Evolutionary conservation across 1,139 yeast genomes (phyloP).

Genomic region (Arxiozyma bovina): DNA sequence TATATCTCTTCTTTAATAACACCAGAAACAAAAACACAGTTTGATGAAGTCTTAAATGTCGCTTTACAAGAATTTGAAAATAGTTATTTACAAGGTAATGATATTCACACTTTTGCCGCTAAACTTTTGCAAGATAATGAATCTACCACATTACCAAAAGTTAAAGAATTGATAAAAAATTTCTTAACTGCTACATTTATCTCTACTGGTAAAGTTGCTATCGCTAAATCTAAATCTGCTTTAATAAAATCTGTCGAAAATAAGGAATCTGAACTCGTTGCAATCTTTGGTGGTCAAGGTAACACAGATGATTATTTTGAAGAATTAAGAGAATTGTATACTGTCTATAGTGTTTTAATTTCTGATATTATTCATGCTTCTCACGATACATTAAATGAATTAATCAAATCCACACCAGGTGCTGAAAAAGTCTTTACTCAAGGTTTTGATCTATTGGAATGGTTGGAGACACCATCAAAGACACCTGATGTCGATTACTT

Average conservation of each 20-base stretch:
- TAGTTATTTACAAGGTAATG: constrained; percentile 63
- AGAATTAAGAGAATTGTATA: constrained; percentile 81
- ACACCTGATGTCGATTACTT: constrained; percentile 89
- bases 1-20: constrained; percentile 56
- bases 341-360: constrained; percentile 66
- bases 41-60: constrained; percentile 58
- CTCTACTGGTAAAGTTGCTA: constrained; percentile 34
- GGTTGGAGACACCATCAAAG: constrained; percentile 78
- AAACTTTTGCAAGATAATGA: constrained; percentile 43
- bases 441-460: constrained; percentile 78
- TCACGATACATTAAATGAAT: constrained; percentile 56
- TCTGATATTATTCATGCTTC: constrained; percentile 62
- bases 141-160: constrained; percentile 61
- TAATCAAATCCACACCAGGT: constrained; percentile 65
- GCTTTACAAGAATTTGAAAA: constrained; percentile 77
- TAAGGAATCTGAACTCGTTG: constrained; percentile 52
- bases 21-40: constrained; percentile 42
- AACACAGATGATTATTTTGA: constrained; percentile 95
- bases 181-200: constrained; percentile 50
- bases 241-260: constrained; percentile 52
- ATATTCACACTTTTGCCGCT: constrained; percentile 86
- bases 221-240: constrained; percentile 47
- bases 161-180: constrained; percentile 65
- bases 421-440: constrained; percentile 87
- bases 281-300: constrained; percentile 98